Evolutionary conservation across 768 basidiomycete species (phyloP).

Genomic region (Auricularia heimuer): DNA sequence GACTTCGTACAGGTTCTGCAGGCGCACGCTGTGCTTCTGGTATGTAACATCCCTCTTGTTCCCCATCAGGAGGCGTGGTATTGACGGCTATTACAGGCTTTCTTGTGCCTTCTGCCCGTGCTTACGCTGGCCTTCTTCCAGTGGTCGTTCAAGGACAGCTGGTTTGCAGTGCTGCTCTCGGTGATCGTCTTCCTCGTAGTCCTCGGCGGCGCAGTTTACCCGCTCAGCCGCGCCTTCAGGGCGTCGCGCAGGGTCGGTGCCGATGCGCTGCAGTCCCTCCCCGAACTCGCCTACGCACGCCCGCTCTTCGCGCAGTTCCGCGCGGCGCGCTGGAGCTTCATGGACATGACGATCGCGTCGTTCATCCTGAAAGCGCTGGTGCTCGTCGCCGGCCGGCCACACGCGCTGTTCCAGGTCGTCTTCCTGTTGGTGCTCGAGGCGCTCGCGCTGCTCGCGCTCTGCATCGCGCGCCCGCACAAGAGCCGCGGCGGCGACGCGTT

Average conservation of each 20-base stretch:
- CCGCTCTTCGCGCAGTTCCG: conserved; percentile 64
- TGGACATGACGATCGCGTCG: conserved; percentile 44
- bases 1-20: background rate
- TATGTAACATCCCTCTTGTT: background rate
- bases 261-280: conserved; percentile 43
- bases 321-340: conserved; percentile 56
- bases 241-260: conserved; percentile 20
- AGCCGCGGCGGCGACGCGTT: conserved; percentile 66
- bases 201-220: conserved; percentile 37
- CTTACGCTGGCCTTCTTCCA: conserved; percentile 77
- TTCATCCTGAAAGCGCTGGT: conserved; percentile 61
- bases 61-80: background rate
- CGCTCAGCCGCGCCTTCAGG: conserved; percentile 36
- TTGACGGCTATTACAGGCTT: conserved; percentile 29
- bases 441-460: conserved; percentile 40
- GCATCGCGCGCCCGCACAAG: conserved; percentile 42
- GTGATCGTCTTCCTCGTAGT: conserved; percentile 54
- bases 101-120: conserved; percentile 61
- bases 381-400: conserved; percentile 52
- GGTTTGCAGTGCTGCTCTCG: conserved; percentile 74
- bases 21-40: background rate
- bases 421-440: conserved; percentile 58
- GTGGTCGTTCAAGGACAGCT: conserved; percentile 85
- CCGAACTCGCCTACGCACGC: conserved; percentile 22
- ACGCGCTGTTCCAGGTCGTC: conserved; percentile 61